Base-by-base conservation (phyloP, 148 eudicot genomes). In the Cornus florida region DNA sequence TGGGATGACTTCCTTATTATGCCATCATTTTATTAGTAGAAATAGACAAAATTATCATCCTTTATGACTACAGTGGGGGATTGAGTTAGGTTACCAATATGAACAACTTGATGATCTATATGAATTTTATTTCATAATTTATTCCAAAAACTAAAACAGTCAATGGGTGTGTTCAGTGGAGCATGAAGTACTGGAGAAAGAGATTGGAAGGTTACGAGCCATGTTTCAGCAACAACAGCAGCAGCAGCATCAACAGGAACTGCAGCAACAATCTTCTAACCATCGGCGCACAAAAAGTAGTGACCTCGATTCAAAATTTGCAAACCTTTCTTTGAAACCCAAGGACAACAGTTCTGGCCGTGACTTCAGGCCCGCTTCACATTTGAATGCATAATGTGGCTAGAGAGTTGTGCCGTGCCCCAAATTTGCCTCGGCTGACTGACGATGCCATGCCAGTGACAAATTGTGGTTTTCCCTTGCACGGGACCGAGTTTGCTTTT, bases 141-240 rank as follows among this genome's bases (percentile, higher is more conserved):
- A n/a, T 7, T 48, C 32, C 8, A 23, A n/a, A 67, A 70, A 32
- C 66, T 80, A 11, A 73, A 38, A 16, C 23, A 69, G n/a, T 76
- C 10, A 59, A 17, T 16, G 16, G 43, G 1, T 53, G 33, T 67
- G 50, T 74, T 53, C 86, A 93, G 97, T 94, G 97, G 98, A 93
- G 81, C 97, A 93, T 76, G 95, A 91, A 74, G 89, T 92, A 70
- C 74, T 96, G 85, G 97, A 92, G 87, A 85, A 93, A 83, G 98
- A 96, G 81, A 82, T 86, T 66, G 88, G 86, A 43, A 91, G 98
- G 80, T 87, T 95, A 59, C 87, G 89, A 70, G 80, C 90, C 53
- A 53, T 93, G 87, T 92, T 82, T 74, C 92, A 94, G 69, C 87
- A 85, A 35, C 91, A 90, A 64, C 91, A 85, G 79, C 89, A 81